These are phyloP conservation scores for Neonothopanus nambi DNA, from an alignment of 1,284 basidiomycete genomes.

Conservation along the genomic window DNA sequence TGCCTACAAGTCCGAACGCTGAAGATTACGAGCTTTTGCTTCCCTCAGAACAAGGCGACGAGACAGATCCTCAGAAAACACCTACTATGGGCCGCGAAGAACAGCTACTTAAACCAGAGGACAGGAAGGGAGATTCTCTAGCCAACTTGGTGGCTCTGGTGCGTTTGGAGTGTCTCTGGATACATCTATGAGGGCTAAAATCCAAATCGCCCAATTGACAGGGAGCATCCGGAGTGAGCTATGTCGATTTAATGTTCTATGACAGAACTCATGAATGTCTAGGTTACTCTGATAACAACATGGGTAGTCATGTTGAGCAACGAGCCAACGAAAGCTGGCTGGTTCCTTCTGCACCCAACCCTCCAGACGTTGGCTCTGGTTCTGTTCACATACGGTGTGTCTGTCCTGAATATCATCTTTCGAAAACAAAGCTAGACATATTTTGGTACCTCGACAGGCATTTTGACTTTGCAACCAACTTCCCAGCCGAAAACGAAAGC, in stretches of 20 bases:
- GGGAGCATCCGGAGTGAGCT: constrained; percentile 3
- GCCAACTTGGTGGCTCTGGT: constrained; percentile 42
- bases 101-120: constrained; percentile 36
- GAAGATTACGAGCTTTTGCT: constrained; percentile 30
- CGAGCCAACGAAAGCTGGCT: constrained; percentile 47
- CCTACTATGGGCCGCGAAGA: constrained; percentile 36
- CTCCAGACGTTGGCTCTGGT: constrained; percentile 57
- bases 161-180: constrained; percentile 9
- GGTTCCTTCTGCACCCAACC: constrained; percentile 67
- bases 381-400: constrained; percentile 58
- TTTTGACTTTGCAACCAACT: constrained; percentile 75
- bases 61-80: constrained; percentile 8
- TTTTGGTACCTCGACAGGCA: constrained; percentile 40
- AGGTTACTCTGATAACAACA: constrained; percentile 51
- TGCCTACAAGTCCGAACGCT: not conserved
- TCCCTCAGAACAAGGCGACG: constrained; percentile 19
- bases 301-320: constrained; percentile 56
- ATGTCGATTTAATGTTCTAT: not conserved
- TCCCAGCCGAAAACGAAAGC: constrained; percentile 64
- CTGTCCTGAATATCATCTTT: not conserved
- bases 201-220: not conserved
- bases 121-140: constrained; percentile 38
- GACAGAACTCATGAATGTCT: not conserved
- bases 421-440: not conserved
- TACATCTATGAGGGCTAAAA: not conserved